Conservation (phyloP, 2,329 filamentous ascomycete species). For the Dryadomyces sulphureus region DNA sequence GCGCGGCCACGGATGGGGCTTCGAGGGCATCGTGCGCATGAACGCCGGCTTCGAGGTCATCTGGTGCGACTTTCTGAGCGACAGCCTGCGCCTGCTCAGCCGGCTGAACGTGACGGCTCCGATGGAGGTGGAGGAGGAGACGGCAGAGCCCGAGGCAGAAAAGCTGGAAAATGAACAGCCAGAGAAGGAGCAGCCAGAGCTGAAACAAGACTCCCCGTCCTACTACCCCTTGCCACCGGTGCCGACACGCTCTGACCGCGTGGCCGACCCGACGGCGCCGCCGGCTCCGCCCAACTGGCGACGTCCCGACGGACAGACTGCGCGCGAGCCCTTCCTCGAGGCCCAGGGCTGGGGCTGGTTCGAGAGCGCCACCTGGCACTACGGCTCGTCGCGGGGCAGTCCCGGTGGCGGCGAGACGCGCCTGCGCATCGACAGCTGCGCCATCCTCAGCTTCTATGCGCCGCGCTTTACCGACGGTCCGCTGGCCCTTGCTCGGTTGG, state of each 20-base stretch:
- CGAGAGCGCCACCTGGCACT: constrained; percentile 25
- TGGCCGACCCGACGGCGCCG: constrained; percentile 19
- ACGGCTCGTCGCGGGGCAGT: constrained; percentile 22
- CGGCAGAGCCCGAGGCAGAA: background rate
- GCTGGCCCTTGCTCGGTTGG: constrained; percentile 14
- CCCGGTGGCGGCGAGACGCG: constrained; percentile 26
- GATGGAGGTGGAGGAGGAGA: constrained; percentile 14
- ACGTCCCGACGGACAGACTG: constrained; percentile 4
- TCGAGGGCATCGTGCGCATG: constrained; percentile 35
- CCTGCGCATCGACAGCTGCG: constrained; percentile 24
- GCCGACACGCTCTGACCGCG: constrained; percentile 21
- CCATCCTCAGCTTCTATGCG: constrained; percentile 30
- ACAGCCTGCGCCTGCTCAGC: constrained; percentile 25
- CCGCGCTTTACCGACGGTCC: constrained; percentile 18
- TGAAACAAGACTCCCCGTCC: constrained; percentile 9
- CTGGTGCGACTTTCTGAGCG: constrained; percentile 34
- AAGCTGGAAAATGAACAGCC: background rate
- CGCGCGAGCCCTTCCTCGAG: constrained; percentile 24
- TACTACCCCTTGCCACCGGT: constrained; percentile 22
- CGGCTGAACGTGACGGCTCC: constrained; percentile 31
- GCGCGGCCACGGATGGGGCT: constrained; percentile 29
- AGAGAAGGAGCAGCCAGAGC: background rate
- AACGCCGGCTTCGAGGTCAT: constrained; percentile 36
- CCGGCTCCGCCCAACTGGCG: constrained; percentile 24
- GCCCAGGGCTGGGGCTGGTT: constrained; percentile 30